Evolutionary conservation across 2,329 filamentous ascomycete species (phyloP).

Genomic region (Penicillium digitatum): DNA sequence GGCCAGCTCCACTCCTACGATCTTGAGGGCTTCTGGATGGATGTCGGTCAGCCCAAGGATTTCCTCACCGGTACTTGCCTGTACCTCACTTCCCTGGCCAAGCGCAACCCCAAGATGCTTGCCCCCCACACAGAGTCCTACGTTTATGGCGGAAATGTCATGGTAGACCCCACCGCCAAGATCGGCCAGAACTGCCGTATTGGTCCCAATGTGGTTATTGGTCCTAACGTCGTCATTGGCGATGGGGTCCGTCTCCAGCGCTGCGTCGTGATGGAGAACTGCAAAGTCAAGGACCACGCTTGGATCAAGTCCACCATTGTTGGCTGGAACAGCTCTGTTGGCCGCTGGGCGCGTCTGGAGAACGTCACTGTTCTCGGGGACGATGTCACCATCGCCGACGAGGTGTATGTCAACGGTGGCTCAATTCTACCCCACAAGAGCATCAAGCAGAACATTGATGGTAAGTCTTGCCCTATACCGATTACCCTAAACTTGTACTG

Average conservation of each 20-base stretch:
- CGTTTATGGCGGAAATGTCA: conserved; percentile 88
- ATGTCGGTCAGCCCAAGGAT: conserved; percentile 97
- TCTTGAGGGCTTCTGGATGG: conserved; percentile 98
- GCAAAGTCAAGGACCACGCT: conserved; percentile 96
- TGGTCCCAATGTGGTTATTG: conserved; percentile 93
- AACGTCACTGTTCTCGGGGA: conserved; percentile 98
- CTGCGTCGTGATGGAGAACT: conserved; percentile 81
- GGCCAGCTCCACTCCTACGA: conserved; percentile 93
- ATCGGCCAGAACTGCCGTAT: conserved; percentile 99
- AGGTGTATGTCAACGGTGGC: conserved; percentile 97
- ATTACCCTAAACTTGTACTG: background rate
- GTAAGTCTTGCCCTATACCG: conserved; percentile 40
- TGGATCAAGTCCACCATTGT: conserved; percentile 99
- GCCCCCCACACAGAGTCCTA: conserved; percentile 69
- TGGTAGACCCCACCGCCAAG: conserved; percentile 90
- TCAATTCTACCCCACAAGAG: conserved; percentile 96
- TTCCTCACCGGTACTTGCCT: conserved; percentile 95
- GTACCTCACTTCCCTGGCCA: conserved; percentile 87
- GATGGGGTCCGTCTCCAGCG: conserved; percentile 93
- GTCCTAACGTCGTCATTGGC: conserved; percentile 84
- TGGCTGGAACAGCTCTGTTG: conserved; percentile 95
- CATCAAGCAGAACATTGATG: conserved; percentile 96
- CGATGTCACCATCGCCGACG: conserved; percentile 94
- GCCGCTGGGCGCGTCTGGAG: conserved; percentile 92
- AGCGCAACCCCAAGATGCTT: conserved; percentile 83